These are phyloP conservation scores for Rhododendron kiyosumense DNA, from an alignment of 148 eudicot genomes.

Conservation along the genomic window DNA sequence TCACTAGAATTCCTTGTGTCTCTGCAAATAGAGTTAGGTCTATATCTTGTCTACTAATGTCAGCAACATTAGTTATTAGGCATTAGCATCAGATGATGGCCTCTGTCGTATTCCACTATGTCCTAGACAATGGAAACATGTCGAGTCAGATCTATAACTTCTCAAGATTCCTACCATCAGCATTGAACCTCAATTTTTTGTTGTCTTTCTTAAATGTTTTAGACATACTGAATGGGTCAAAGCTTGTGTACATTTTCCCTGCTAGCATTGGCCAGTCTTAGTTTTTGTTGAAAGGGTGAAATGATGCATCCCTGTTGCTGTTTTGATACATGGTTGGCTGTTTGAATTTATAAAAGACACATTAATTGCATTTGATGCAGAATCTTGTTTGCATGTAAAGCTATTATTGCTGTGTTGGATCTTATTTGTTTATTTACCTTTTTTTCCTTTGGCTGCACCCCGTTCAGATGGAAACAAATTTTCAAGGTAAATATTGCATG, in stretches of 20 bases:
- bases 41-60: neutral
- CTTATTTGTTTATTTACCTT: neutral
- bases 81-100: neutral
- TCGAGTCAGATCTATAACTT: neutral
- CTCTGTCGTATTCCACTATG: neutral
- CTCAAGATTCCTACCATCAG: neutral
- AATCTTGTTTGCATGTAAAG: neutral
- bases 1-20: neutral
- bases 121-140: neutral
- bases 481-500: conserved; percentile 58
- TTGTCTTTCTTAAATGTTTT: neutral
- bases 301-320: neutral
- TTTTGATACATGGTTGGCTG: neutral
- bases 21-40: neutral
- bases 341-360: neutral
- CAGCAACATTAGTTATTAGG: neutral
- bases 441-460: neutral
- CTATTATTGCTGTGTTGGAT: neutral
- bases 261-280: neutral
- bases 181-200: neutral
- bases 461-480: conserved; percentile 57
- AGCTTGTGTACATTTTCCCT: neutral
- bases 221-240: neutral
- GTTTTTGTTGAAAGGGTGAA: neutral
- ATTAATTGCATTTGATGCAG: neutral